These are phyloP conservation scores for Hyphopichia pseudoburtonii DNA, from an alignment of 1,139 yeast species.

Conservation along the genomic window DNA sequence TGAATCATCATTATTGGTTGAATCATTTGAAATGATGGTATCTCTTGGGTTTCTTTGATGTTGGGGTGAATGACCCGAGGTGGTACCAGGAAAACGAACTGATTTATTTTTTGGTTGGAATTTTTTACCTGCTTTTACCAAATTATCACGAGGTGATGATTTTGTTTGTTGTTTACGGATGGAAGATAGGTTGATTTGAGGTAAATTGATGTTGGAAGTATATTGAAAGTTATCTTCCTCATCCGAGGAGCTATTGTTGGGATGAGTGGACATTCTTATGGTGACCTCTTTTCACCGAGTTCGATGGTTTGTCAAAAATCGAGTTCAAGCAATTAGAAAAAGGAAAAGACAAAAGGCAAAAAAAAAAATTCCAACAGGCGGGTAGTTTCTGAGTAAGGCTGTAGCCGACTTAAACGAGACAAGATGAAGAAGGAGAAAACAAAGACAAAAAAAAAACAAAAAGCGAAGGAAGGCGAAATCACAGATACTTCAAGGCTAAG, in stretches of 20 bases:
- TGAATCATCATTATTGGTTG: conserved; percentile 24
- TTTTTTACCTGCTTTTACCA: conserved; percentile 36
- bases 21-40: conserved; percentile 23
- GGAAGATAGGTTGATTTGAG: conserved; percentile 22
- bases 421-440: too few relatives aligned
- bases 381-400: too few relatives aligned
- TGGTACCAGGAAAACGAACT: conserved; percentile 32
- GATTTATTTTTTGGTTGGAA: conserved; percentile 20
- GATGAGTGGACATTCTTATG: conserved; percentile 2
- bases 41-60: conserved; percentile 16
- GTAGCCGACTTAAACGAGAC: too few relatives aligned
- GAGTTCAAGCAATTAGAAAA: background rate
- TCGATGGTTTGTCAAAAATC: too few relatives aligned
- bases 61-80: too few relatives aligned
- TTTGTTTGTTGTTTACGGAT: conserved; percentile 19
- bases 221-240: conserved; percentile 12
- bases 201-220: conserved; percentile 17
- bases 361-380: background rate
- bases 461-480: too few relatives aligned
- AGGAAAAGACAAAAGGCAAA: background rate
- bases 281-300: too few relatives aligned
- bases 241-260: background rate
- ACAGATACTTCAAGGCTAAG: too few relatives aligned
- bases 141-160: conserved; percentile 18
- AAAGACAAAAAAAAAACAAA: too few relatives aligned